Percentiles rank a stretch among this genome's conserved stretches.
Conservation (phyloP, 2,329 filamentous ascomycete genomes). For the Leptographium radiaticola region DNA sequence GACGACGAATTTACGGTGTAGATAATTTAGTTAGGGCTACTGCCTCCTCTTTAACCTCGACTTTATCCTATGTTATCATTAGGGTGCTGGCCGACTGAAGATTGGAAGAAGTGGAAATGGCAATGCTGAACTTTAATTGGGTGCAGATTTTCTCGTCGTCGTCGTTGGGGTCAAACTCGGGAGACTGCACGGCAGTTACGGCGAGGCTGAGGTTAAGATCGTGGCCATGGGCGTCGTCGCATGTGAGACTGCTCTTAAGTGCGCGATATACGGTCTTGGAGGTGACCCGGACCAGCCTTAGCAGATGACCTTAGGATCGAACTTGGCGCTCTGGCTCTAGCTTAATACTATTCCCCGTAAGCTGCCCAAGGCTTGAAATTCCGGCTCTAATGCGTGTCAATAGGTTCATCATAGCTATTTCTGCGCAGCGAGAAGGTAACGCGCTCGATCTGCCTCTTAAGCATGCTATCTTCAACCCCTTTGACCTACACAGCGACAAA, state of each 20-base stretch:
- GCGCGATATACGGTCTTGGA: slow-evolving; percentile 15
- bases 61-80: neutral
- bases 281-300: slow-evolving; percentile 11
- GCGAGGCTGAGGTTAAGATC: slow-evolving; percentile 13
- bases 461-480: neutral
- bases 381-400: slow-evolving; percentile 11
- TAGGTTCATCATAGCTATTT: slow-evolving; percentile 2
- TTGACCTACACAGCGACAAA: neutral
- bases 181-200: slow-evolving; percentile 3
- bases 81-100: neutral
- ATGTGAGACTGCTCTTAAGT: slow-evolving; percentile 11
- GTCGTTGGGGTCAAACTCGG: slow-evolving; percentile 5
- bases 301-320: slow-evolving; percentile 11
- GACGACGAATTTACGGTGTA: too few species aligned
- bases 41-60: neutral
- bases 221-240: slow-evolving; percentile 8
- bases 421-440: slow-evolving; percentile 8
- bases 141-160: slow-evolving; percentile 12
- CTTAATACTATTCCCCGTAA: slow-evolving; percentile 11
- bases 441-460: slow-evolving; percentile 6
- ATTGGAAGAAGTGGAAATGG: neutral
- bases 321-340: slow-evolving; percentile 12
- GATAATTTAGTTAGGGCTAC: neutral
- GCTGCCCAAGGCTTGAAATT: slow-evolving; percentile 12
- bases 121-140: slow-evolving; percentile 1